These are phyloP conservation scores for Agaricus bisporus DNA, from an alignment of 768 basidiomycete genomes.

Conservation along the genomic window DNA sequence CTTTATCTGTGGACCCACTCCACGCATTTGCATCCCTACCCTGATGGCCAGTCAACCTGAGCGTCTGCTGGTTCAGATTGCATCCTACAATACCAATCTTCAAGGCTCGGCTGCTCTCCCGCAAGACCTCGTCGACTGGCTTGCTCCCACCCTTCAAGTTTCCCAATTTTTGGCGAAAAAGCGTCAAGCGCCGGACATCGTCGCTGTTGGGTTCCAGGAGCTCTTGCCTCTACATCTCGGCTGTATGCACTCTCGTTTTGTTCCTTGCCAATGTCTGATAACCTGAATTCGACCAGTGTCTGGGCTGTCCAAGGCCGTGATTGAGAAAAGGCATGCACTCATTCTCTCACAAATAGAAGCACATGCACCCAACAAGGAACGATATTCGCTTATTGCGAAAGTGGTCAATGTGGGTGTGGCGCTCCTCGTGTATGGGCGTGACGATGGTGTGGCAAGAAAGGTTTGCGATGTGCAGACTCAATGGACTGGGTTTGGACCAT, in stretches of 20 bases:
- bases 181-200: constrained; percentile 70
- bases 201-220: constrained; percentile 93
- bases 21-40: not conserved
- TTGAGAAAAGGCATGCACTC: constrained; percentile 62
- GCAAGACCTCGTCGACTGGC: constrained; percentile 90
- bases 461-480: constrained; percentile 63
- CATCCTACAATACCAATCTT: constrained; percentile 88
- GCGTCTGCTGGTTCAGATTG: constrained; percentile 66
- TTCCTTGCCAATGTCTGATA: not conserved
- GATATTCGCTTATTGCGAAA: constrained; percentile 73
- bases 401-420: constrained; percentile 85
- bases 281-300: constrained; percentile 44
- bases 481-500: constrained; percentile 70
- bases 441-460: constrained; percentile 55
- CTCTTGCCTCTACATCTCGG: constrained; percentile 85
- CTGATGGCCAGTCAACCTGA: constrained; percentile 15
- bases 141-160: constrained; percentile 74
- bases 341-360: constrained; percentile 71
- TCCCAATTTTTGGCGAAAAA: constrained; percentile 63
- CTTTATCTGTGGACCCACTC: not conserved
- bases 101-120: constrained; percentile 70
- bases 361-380: constrained; percentile 65
- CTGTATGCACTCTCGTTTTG: constrained; percentile 42
- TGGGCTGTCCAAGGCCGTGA: constrained; percentile 65
- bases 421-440: constrained; percentile 79